Base-by-base conservation (phyloP, 2,329 filamentous ascomycete genomes). In the Aspergillus chevalieri region DNA sequence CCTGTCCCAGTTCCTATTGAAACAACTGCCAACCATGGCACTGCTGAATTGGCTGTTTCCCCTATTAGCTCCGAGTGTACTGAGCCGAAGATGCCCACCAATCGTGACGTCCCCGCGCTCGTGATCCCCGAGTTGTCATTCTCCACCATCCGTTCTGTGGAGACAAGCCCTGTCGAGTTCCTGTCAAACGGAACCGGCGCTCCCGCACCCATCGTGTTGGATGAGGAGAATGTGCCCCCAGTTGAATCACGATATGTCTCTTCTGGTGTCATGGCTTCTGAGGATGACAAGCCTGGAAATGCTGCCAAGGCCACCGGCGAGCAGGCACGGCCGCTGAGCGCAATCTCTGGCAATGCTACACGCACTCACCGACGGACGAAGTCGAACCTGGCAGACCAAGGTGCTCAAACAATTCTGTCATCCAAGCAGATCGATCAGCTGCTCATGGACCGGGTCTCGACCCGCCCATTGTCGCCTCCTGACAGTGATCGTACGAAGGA, bases 321-420 rank as follows among this genome's bases (percentile, higher is more conserved):
- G 8, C 46, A 57, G 12, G 50, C 55, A 77, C 74, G 44, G 76
- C 82, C 54, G 75, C 78, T 87, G 59, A 80, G 75, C 63, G 80
- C 84, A 59, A 75, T 86, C 10, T 82, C 83, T n/a, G 72, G 73
- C 47, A 87, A 86, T 60, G 69, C 75, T 43, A 55, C 61, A 22
- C 61, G 61, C 21, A 62, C 54, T 22, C 62, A 47, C 48, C 53
- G 56, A n/a, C 54, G 50, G 19, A 60, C 58, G 15, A 58, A 52
- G 59, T 66, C 64, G 38, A 67, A 72, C 48, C 85, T 78, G 52
- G 73, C 77, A 17, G 89, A 95, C 60, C 85, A 86, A 57, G 81
- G 84, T 47, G 86, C 87, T 12, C 92, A 96, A 70, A 96, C 91
- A 21, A 78, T 85, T 36, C 75, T 96, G 26, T 94, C 89, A n/a